A percentile compares a stretch with the other conserved stretches of the same genome.
Conservation (phyloP, 2,329 filamentous ascomycete genomes). For the Emergomyces pasteurianus region DNA sequence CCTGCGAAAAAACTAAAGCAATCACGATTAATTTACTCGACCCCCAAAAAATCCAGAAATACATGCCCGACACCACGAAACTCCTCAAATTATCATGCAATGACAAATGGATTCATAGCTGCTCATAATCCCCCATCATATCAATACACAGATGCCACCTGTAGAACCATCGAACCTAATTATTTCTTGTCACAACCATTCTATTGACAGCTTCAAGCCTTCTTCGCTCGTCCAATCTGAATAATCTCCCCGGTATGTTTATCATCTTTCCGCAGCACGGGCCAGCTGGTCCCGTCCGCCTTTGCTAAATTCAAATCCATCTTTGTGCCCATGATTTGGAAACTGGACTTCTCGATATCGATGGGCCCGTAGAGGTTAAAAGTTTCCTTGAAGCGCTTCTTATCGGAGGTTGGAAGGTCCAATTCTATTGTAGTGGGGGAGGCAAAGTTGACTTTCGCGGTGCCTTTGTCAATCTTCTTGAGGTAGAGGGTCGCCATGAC, state of each 20-base stretch:
- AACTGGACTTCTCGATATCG: constrained; percentile 60
- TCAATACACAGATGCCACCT: not conserved
- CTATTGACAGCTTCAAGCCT: constrained; percentile 21
- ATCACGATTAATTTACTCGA: not conserved
- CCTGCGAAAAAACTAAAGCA: not conserved
- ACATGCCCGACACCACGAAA: not conserved
- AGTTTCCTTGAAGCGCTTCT: constrained; percentile 65
- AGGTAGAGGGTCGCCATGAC: constrained; percentile 90
- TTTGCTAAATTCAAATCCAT: constrained; percentile 65
- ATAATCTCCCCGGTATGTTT: constrained; percentile 65
- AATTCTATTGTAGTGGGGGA: constrained; percentile 51
- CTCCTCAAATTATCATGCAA: not conserved
- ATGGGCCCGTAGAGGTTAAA: constrained; percentile 69
- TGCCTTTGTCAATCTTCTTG: constrained; percentile 87
- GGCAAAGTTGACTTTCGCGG: constrained; percentile 59
- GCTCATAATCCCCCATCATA: not conserved
- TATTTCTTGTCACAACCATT: not conserved
- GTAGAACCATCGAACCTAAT: not conserved
- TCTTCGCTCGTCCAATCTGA: constrained; percentile 72
- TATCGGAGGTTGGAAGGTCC: constrained; percentile 75
- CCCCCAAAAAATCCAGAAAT: not conserved
- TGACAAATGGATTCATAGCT: not conserved
- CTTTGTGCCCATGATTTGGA: constrained; percentile 79
- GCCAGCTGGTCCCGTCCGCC: constrained; percentile 70
- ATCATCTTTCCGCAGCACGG: constrained; percentile 71